phyloP scores from a whole-genome alignment of 495 filamentous ascomycete genomes.

The Acidomyces sp. region DNA sequence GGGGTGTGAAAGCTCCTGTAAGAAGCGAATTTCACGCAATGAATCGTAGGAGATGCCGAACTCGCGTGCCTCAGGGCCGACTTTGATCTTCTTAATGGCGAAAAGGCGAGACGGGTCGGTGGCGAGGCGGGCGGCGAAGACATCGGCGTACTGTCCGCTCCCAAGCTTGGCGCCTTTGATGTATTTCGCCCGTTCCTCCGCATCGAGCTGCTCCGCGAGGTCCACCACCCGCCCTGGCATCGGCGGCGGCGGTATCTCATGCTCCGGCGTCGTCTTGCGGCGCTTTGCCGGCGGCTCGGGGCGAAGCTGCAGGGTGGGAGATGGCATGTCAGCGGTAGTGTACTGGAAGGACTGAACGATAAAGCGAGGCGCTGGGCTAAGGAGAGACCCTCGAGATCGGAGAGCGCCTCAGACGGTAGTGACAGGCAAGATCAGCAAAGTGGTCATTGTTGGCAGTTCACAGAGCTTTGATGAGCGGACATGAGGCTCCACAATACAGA shows the following conservation, averaged over 20 bases:
- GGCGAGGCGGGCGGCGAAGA: constrained; percentile 72
- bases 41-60: constrained; percentile 79
- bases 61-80: constrained; percentile 69
- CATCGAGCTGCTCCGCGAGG: constrained; percentile 76
- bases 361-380: too few relatives aligned
- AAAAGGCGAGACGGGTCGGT: constrained; percentile 55
- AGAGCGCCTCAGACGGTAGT: too few relatives aligned
- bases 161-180: constrained; percentile 87
- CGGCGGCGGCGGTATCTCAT: not conserved
- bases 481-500: too few relatives aligned
- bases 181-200: constrained; percentile 74
- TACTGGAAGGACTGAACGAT: too few relatives aligned
- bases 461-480: too few relatives aligned
- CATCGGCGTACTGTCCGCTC: constrained; percentile 92
- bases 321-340: too few relatives aligned
- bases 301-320: constrained; percentile 17
- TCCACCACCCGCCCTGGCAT: constrained; percentile 30
- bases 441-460: too few relatives aligned
- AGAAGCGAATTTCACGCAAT: constrained; percentile 83
- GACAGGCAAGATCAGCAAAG: too few relatives aligned
- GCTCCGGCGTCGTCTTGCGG: constrained; percentile 7
- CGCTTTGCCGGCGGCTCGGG: constrained; percentile 14
- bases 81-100: constrained; percentile 98
- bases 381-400: too few relatives aligned
- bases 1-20: constrained; percentile 89